Evolutionary conservation across 768 basidiomycete genomes (phyloP).

Genomic region (Lactifluus subvellereus): DNA sequence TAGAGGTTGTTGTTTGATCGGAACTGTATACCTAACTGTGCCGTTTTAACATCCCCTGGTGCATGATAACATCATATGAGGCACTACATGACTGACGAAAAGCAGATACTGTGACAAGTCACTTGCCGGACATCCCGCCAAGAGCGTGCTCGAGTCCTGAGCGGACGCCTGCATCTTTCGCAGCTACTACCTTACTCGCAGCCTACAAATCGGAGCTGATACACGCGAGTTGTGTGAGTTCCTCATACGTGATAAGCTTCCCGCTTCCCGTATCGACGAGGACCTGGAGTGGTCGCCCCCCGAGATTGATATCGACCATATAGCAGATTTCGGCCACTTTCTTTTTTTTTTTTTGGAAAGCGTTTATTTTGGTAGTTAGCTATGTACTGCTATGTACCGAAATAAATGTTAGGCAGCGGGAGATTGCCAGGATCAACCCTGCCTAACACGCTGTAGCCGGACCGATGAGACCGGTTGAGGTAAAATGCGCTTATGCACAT

Average conservation of each 20-base stretch:
- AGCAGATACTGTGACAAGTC: not conserved
- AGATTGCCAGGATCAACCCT: no score
- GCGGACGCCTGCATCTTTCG: constrained; percentile 24
- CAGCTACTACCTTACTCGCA: constrained; percentile 26
- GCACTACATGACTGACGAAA: no score
- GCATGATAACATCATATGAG: constrained; percentile 9
- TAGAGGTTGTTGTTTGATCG: no score
- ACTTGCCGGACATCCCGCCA: constrained; percentile 4
- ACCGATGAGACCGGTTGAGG: no score
- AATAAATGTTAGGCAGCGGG: no score
- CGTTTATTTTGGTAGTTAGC: no score
- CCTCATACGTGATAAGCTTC: not conserved
- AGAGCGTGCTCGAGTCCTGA: constrained; percentile 21
- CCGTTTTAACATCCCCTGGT: constrained; percentile 28
- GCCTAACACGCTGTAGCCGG: no score
- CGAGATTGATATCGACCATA: constrained; percentile 29
- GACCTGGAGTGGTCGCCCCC: constrained; percentile 26
- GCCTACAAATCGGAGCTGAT: constrained; percentile 32
- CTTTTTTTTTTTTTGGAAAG: no score
- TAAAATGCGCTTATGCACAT: no score
- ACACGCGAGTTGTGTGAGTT: not conserved
- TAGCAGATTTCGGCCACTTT: constrained; percentile 28
- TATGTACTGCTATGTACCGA: no score
- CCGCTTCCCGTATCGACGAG: constrained; percentile 33
- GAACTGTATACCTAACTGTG: constrained; percentile 7